Evolutionary conservation across 1,284 basidiomycete species (phyloP).

Genomic region (Hortiboletus rubellus): DNA sequence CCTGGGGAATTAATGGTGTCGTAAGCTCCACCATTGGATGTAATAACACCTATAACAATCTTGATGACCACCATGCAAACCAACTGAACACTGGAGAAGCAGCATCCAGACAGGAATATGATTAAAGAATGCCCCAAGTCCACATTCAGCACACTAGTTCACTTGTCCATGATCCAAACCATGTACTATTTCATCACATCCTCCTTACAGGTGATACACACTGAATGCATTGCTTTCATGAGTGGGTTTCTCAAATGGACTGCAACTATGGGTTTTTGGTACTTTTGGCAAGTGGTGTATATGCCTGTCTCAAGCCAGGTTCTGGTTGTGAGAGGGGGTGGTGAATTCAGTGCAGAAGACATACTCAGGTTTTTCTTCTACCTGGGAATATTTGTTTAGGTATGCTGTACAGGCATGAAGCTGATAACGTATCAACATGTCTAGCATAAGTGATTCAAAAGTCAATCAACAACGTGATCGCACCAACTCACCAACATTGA

Average conservation of each 20-base stretch:
- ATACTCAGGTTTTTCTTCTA: slow-evolving; percentile 55
- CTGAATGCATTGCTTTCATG: slow-evolving; percentile 44
- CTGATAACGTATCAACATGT: slow-evolving; percentile 58
- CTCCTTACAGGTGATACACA: slow-evolving; percentile 55
- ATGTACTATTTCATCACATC: slow-evolving; percentile 58
- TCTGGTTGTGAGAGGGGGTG: not conserved
- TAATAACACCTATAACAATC: slow-evolving; percentile 70
- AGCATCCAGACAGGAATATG: slow-evolving; percentile 69
- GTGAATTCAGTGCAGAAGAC: slow-evolving; percentile 9
- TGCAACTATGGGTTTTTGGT: slow-evolving; percentile 55
- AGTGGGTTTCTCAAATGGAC: slow-evolving; percentile 29
- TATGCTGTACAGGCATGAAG: slow-evolving; percentile 68
- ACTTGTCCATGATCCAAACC: not conserved
- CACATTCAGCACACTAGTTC: not conserved
- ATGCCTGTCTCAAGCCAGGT: slow-evolving; percentile 64
- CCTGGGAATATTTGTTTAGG: slow-evolving; percentile 59
- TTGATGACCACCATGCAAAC: slow-evolving; percentile 75
- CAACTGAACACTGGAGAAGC: slow-evolving; percentile 69
- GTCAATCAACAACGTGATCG: not conserved
- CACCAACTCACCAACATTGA: slow-evolving; percentile 56
- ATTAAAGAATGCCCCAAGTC: slow-evolving; percentile 37
- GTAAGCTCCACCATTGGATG: slow-evolving; percentile 48
- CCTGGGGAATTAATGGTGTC: slow-evolving; percentile 21
- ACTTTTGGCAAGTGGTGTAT: slow-evolving; percentile 64
- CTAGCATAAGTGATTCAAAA: slow-evolving; percentile 36